Percentiles rank a stretch among this genome's conserved stretches.
phyloP scores from a whole-genome alignment of 331 rosid genomes.

The Prunus yedoensis region DNA sequence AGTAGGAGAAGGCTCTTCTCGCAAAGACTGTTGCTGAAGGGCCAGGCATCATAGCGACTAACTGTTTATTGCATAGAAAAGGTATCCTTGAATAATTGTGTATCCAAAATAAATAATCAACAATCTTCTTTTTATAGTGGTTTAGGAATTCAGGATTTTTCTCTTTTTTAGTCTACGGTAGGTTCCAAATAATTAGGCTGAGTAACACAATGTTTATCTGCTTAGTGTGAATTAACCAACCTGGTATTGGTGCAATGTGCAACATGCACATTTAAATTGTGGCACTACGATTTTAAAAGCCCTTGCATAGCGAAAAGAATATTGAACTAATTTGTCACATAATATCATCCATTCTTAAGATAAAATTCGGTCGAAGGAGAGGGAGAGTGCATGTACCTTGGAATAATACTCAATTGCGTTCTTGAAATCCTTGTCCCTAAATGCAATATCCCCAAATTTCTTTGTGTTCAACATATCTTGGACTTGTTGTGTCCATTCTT shows the following conservation, averaged over 20 bases:
- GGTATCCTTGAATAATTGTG: neutral
- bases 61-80: slow-evolving; percentile 38
- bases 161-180: neutral
- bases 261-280: neutral
- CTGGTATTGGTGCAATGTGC: neutral
- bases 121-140: neutral
- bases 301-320: neutral
- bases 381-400: slow-evolving; percentile 40
- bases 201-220: neutral
- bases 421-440: slow-evolving; percentile 92
- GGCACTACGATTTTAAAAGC: neutral
- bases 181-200: neutral
- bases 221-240: neutral
- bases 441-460: slow-evolving; percentile 92
- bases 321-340: neutral
- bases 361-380: neutral
- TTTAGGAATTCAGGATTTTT: neutral
- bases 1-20: slow-evolving; percentile 80
- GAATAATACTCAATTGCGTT: slow-evolving; percentile 81
- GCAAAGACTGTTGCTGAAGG: slow-evolving; percentile 84
- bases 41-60: slow-evolving; percentile 74
- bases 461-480: slow-evolving; percentile 93
- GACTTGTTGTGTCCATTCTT: slow-evolving; percentile 99
- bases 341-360: neutral
- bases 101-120: no score